Base-by-base conservation (phyloP, 2,329 filamentous ascomycete species). In the Alternaria postmessia region DNA sequence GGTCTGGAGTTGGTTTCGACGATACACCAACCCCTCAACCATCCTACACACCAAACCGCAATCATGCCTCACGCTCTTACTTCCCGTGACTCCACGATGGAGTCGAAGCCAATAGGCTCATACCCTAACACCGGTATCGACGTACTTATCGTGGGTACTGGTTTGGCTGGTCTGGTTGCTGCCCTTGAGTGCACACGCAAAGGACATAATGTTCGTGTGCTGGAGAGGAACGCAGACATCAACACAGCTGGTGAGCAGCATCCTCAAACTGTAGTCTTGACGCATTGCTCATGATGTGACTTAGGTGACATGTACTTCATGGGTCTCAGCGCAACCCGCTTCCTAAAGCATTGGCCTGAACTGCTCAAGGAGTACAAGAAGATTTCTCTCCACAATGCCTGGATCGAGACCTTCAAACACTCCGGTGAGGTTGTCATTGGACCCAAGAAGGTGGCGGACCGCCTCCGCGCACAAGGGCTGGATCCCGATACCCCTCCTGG, bases 241-340 rank as follows among this genome's bases (percentile, higher is more conserved):
- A 86, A 85, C 73, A 85, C 83, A 12, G 80, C 81, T 55, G 84
- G 84, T 84, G 70, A 65, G 78, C 48, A 16, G 77, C 42, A 7
- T 28, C 39, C 9, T 58, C 30, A 6, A 36, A 47, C 28, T 30
- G 38, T 24, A 44, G 26, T n/a, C 14, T 28, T 20, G 26, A 20
- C n/a, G 12, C 24, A 47, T 24, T 58, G 44, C 61, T 67, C n/a
- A 66, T 49, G 16, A 28, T 16, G 41, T 38, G 16, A 30, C n/a
- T 18, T 54, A 84, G 85, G 85, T 54, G 85, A 87, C 73, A 87
- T 86, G 83, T 86, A 85, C 75, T 86, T 86, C 71, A 87, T 87
- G 82, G 84, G 85, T 9, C 79, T 87, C 22, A 85, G 82, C 47
- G 84, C 84, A 22, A 86, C 83, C 44, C 80, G 79, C 38, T 86